phyloP scores from a whole-genome alignment of 2,329 filamentous ascomycete genomes.

The Sporothrix mexicana region DNA sequence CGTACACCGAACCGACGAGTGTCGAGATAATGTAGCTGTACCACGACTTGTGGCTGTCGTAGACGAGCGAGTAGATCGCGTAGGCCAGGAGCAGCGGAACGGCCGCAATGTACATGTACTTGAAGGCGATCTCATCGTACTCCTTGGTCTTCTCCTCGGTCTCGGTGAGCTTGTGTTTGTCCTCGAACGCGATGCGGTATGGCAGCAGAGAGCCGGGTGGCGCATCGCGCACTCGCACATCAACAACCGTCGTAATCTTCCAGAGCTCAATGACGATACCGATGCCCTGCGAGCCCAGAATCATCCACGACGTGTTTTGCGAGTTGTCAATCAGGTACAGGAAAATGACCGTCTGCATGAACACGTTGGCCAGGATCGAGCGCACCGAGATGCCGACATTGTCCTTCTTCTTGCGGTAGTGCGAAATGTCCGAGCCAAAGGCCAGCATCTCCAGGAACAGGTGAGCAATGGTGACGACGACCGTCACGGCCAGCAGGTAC shows the following conservation, averaged over 20 bases:
- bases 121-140: slow-evolving; percentile 97
- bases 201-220: slow-evolving; percentile 73
- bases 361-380: slow-evolving; percentile 94
- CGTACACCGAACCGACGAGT: slow-evolving; percentile 93
- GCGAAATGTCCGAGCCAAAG: slow-evolving; percentile 96
- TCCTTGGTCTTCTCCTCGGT: slow-evolving; percentile 98
- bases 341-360: slow-evolving; percentile 97
- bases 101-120: slow-evolving; percentile 92
- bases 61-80: slow-evolving; percentile 86
- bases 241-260: slow-evolving; percentile 96
- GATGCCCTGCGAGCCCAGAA: slow-evolving; percentile 88
- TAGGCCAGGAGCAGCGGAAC: slow-evolving; percentile 88
- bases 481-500: slow-evolving; percentile 84
- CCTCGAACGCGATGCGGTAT: slow-evolving; percentile 84
- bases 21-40: slow-evolving; percentile 96
- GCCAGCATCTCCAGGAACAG: slow-evolving; percentile 95
- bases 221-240: slow-evolving; percentile 78
- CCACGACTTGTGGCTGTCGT: slow-evolving; percentile 97
- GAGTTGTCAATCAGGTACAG: slow-evolving; percentile 97
- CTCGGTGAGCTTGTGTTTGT: slow-evolving; percentile 94
- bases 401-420: slow-evolving; percentile 99
- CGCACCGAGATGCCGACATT: slow-evolving; percentile 95
- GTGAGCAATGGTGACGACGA: slow-evolving; percentile 83
- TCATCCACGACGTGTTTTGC: slow-evolving; percentile 99
- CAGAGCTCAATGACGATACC: slow-evolving; percentile 75